Conservation (phyloP, 768 basidiomycete genomes). For the Dentipellis sp. region DNA sequence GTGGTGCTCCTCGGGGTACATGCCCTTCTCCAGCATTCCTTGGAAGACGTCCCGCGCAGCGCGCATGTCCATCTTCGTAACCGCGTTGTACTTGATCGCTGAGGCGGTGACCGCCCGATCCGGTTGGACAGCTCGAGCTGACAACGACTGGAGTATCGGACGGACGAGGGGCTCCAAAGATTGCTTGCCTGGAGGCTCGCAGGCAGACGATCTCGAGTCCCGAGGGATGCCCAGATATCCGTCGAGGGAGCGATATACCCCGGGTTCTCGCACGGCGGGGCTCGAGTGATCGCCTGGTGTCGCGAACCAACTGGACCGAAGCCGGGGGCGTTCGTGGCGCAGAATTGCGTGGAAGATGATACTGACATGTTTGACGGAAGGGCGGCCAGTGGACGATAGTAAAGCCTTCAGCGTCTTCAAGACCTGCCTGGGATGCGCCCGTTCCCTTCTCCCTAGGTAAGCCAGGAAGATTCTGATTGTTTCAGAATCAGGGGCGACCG, state of each 20-base stretch:
- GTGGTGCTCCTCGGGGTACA: conserved; percentile 67
- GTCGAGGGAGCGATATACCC: background rate
- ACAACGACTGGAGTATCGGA: conserved; percentile 38
- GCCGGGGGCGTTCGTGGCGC: conserved; percentile 29
- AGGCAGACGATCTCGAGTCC: background rate
- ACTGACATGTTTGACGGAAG: conserved; percentile 51
- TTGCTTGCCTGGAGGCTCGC: conserved; percentile 4
- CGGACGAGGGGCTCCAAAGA: conserved; percentile 23
- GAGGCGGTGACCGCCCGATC: conserved; percentile 51
- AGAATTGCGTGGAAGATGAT: conserved; percentile 42
- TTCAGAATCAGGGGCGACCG: conserved; percentile 40
- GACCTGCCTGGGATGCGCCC: conserved; percentile 35
- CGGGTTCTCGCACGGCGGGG: background rate
- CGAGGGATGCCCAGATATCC: background rate
- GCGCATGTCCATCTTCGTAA: conserved; percentile 39
- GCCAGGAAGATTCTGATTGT: conserved; percentile 50
- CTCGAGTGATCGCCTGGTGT: conserved; percentile 17
- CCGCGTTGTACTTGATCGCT: conserved; percentile 54
- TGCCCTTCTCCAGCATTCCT: conserved; percentile 53
- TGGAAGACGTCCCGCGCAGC: conserved; percentile 47
- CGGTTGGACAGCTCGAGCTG: conserved; percentile 36
- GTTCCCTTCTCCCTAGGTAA: conserved; percentile 36
- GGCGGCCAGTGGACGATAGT: conserved; percentile 30
- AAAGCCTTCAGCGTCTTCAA: conserved; percentile 38
- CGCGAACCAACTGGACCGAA: conserved; percentile 18